phyloP scores from a whole-genome alignment of 2,329 filamentous ascomycete genomes.

The Ophiostoma ips region DNA sequence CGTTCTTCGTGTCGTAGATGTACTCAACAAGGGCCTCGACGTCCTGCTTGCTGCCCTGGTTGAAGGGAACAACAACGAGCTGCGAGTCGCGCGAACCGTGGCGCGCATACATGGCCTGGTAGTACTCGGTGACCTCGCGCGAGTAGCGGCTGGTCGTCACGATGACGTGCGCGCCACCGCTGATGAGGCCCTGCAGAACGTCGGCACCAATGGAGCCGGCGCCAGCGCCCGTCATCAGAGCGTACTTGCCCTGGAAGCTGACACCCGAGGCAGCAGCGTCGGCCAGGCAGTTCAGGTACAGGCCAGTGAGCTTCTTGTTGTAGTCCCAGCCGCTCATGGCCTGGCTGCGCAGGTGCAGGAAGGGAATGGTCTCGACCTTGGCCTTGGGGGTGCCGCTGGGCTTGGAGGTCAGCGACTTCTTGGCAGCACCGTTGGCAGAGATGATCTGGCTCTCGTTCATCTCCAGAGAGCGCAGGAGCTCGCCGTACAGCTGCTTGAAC shows the following conservation, averaged over 20 bases:
- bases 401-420: slow-evolving; percentile 35
- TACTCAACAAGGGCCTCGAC: slow-evolving; percentile 88
- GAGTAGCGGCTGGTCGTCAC: slow-evolving; percentile 97
- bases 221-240: slow-evolving; percentile 94
- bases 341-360: slow-evolving; percentile 92
- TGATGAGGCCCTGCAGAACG: slow-evolving; percentile 88
- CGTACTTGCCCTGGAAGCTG: slow-evolving; percentile 88
- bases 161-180: slow-evolving; percentile 89
- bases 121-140: slow-evolving; percentile 95
- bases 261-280: slow-evolving; percentile 77
- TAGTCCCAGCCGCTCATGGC: slow-evolving; percentile 94
- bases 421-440: slow-evolving; percentile 36
- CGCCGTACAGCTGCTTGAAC: slow-evolving; percentile 88
- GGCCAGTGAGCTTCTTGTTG: slow-evolving; percentile 92
- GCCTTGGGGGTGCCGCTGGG: slow-evolving; percentile 52
- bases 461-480: slow-evolving; percentile 81
- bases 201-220: slow-evolving; percentile 96
- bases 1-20: slow-evolving; percentile 92
- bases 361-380: slow-evolving; percentile 94
- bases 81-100: slow-evolving; percentile 90
- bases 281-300: slow-evolving; percentile 86
- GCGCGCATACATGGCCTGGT: slow-evolving; percentile 95
- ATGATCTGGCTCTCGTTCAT: slow-evolving; percentile 99
- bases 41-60: slow-evolving; percentile 96
- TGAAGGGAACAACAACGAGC: slow-evolving; percentile 96